A percentile compares a stretch with the other conserved stretches of the same genome.
These are phyloP conservation scores for Hondaea fermentalgiana DNA, from an alignment of 108 stramenopile species.

Conservation along the genomic window DNA sequence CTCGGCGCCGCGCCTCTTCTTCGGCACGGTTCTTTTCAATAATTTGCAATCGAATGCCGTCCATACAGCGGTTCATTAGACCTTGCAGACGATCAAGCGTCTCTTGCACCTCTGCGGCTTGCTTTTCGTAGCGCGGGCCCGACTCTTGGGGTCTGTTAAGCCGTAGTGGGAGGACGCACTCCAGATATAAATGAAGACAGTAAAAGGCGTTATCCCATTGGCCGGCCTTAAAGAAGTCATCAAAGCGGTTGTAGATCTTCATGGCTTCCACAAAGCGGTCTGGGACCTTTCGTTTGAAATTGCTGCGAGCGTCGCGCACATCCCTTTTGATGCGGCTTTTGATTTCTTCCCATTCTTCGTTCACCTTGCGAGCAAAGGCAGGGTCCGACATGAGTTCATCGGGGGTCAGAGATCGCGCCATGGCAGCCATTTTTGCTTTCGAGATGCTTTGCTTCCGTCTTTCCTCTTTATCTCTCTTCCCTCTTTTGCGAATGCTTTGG, in stretches of 20 bases:
- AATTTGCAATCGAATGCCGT: background rate
- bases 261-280: background rate
- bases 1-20: background rate
- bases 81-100: background rate
- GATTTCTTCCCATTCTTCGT: background rate
- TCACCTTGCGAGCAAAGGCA: background rate
- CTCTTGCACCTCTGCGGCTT: background rate
- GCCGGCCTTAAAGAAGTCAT: background rate
- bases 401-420: background rate
- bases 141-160: background rate
- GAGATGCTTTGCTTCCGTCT: too few species aligned
- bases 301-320: background rate
- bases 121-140: background rate
- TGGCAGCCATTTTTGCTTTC: background rate
- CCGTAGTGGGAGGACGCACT: background rate
- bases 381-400: background rate
- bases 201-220: constrained; percentile 15
- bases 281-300: background rate
- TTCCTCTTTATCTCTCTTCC: too few species aligned
- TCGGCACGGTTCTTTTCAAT: background rate
- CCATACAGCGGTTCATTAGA: background rate
- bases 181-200: background rate
- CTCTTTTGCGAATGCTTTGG: too few species aligned
- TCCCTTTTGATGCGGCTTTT: background rate
- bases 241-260: background rate